Evolutionary conservation across 1,284 basidiomycete genomes (phyloP).

Genomic region (Puccinia hordei): DNA sequence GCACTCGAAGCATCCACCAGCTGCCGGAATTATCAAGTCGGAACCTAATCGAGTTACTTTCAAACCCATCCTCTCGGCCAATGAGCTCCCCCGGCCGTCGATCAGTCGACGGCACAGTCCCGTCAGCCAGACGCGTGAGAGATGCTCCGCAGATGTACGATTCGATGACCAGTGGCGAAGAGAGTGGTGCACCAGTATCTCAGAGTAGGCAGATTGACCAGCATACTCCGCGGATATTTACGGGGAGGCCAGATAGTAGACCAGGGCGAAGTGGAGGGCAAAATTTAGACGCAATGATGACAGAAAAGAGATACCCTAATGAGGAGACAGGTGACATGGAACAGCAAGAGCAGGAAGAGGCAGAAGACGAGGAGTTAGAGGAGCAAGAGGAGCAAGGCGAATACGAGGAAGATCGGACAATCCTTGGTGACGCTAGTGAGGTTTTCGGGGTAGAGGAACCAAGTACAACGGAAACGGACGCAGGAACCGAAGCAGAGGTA

Average conservation of each 20-base stretch:
- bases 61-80: background rate
- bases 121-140: background rate
- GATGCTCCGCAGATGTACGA: background rate
- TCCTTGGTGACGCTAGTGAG: conserved; percentile 41
- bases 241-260: background rate
- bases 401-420: conserved; percentile 36
- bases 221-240: background rate
- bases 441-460: background rate
- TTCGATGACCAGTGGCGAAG: conserved; percentile 26
- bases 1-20: conserved; percentile 13
- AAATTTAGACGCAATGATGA: background rate
- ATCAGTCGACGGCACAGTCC: background rate
- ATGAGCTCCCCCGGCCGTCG: background rate
- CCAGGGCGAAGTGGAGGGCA: background rate
- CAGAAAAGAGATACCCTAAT: background rate
- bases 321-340: background rate
- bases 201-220: background rate
- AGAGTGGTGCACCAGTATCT: conserved; percentile 6
- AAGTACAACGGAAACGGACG: conserved; percentile 28
- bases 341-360: background rate
- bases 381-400: background rate
- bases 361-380: background rate
- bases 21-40: conserved; percentile 13
- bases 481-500: conserved; percentile 11
- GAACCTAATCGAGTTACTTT: background rate